phyloP scores from a whole-genome alignment of 768 basidiomycete genomes.

The Tulasnella sp. region DNA sequence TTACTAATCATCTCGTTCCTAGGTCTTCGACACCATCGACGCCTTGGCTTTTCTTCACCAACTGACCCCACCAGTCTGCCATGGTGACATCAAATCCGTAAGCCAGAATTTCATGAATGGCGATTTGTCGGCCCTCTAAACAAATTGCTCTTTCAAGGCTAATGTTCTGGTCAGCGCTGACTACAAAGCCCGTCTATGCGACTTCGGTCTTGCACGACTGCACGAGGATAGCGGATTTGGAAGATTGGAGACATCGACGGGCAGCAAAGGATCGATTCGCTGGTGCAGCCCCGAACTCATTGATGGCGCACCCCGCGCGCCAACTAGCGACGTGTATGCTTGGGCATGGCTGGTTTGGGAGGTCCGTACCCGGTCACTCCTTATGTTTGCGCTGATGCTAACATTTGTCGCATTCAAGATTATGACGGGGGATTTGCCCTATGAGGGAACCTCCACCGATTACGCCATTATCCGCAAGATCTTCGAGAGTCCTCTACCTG shows the following conservation, averaged over 20 bases:
- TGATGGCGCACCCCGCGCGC: neutral
- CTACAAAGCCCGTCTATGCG: neutral
- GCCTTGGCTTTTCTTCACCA: neutral
- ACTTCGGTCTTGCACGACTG: neutral
- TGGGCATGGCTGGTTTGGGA: constrained; percentile 8
- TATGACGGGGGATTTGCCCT: neutral
- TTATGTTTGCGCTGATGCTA: neutral
- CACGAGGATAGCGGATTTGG: neutral
- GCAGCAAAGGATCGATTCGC: neutral
- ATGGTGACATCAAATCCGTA: constrained; percentile 18
- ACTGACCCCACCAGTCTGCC: constrained; percentile 3
- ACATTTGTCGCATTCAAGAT: neutral
- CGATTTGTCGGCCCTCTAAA: neutral
- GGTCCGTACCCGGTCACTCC: neutral
- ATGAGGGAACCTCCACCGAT: neutral
- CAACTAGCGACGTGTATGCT: neutral
- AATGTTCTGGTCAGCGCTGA: neutral
- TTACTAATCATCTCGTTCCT: too few relatives aligned
- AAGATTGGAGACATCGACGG: neutral
- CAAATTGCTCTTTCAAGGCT: neutral
- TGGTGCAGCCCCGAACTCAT: constrained; percentile 13
- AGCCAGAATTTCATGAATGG: neutral
- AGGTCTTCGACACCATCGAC: neutral
- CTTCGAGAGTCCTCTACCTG: neutral
- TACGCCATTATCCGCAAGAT: neutral